Conservation (phyloP, 371 early-diverging fungal genomes). For the Saksenaea vasiformis region DNA sequence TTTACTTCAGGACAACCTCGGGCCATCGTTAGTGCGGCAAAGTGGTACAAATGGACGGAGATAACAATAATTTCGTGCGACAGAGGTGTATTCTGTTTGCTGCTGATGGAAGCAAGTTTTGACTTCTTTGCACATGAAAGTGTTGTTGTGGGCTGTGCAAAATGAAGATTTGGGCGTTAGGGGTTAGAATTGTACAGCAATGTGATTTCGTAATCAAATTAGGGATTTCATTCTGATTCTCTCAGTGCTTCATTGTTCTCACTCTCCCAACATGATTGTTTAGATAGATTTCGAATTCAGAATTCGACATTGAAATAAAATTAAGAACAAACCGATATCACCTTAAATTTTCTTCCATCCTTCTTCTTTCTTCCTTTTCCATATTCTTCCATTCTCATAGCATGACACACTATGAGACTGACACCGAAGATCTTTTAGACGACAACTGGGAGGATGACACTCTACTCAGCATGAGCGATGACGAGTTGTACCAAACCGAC, state of each 20-base stretch:
- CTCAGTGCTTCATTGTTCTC: slow-evolving; percentile 5
- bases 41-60: slow-evolving; percentile 5
- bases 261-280: slow-evolving; percentile 11
- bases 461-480: slow-evolving; percentile 12
- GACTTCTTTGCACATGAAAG: slow-evolving; percentile 5
- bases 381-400: not conserved
- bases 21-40: not conserved
- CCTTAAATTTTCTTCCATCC: slow-evolving; percentile 12
- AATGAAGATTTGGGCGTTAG: slow-evolving; percentile 5
- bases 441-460: slow-evolving; percentile 11
- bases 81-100: not conserved
- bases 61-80: not conserved
- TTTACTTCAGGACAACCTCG: not conserved
- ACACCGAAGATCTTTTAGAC: slow-evolving; percentile 12
- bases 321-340: not conserved
- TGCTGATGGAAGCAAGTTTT: slow-evolving; percentile 2
- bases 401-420: slow-evolving; percentile 24
- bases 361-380: slow-evolving; percentile 9
- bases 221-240: slow-evolving; percentile 5
- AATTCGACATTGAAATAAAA: slow-evolving; percentile 8
- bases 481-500: slow-evolving; percentile 1
- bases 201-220: slow-evolving; percentile 2
- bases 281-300: slow-evolving; percentile 32
- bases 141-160: slow-evolving; percentile 5
- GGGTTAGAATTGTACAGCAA: not conserved